phyloP scores from a whole-genome alignment of 345 rosid genomes.

The Dipteronia dyeriana region DNA sequence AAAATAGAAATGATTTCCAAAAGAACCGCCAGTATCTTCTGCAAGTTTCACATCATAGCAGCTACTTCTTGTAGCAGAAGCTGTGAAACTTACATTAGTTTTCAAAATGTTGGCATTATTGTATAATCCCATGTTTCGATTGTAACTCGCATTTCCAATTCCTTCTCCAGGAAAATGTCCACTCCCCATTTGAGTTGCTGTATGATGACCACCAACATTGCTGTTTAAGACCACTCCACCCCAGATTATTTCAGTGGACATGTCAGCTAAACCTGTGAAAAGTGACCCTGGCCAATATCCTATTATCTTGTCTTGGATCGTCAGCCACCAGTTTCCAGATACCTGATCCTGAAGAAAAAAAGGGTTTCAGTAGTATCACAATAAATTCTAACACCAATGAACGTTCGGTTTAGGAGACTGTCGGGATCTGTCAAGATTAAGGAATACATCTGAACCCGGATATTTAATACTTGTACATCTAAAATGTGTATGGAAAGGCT shows the following conservation, averaged over 20 bases:
- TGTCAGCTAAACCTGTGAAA: conserved; percentile 28
- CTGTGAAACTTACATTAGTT: background rate
- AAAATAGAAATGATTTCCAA: conserved; percentile 11
- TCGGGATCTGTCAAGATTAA: too few relatives aligned
- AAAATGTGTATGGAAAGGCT: too few relatives aligned
- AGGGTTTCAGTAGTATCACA: too few relatives aligned
- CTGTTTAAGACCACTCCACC: conserved; percentile 48
- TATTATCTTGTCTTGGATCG: conserved; percentile 14
- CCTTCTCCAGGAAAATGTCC: conserved; percentile 43
- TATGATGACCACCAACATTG: conserved; percentile 18
- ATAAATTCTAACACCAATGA: too few relatives aligned
- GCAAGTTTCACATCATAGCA: conserved; percentile 1
- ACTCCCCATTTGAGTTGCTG: conserved; percentile 48
- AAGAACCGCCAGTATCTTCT: background rate
- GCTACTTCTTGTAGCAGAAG: background rate
- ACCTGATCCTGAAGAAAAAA: conserved; percentile 28
- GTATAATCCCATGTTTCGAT: conserved; percentile 17
- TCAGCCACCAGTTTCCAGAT: conserved; percentile 48
- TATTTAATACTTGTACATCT: too few relatives aligned
- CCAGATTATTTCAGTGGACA: conserved; percentile 28
- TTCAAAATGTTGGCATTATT: background rate
- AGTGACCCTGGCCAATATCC: conserved; percentile 49
- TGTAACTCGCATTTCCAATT: conserved; percentile 36
- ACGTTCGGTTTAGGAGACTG: too few relatives aligned
- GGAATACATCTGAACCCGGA: too few relatives aligned